phyloP scores from a whole-genome alignment of 768 basidiomycete genomes.

The Tricholoma saponaceum region DNA sequence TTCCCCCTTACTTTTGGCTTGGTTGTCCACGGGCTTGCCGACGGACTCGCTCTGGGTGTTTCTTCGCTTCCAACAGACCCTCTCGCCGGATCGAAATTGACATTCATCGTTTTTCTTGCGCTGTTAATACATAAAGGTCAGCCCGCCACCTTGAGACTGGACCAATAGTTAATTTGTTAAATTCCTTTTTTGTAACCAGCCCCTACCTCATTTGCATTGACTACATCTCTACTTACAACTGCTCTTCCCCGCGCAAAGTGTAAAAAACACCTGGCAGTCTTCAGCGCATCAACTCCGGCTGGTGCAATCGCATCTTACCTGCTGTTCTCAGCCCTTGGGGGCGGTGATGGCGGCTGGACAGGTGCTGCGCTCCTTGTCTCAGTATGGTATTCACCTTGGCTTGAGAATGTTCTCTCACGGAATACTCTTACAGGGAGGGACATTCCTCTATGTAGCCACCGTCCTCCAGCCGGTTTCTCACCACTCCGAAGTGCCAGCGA shows the following conservation, averaged over 20 bases:
- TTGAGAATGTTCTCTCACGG: neutral
- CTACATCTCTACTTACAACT: slow-evolving; percentile 77
- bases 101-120: slow-evolving; percentile 86
- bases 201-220: slow-evolving; percentile 87
- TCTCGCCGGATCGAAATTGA: slow-evolving; percentile 44
- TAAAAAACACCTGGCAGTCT: slow-evolving; percentile 69
- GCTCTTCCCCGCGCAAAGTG: slow-evolving; percentile 66
- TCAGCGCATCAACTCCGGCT: slow-evolving; percentile 81
- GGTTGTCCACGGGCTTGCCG: slow-evolving; percentile 83
- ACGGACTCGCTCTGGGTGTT: slow-evolving; percentile 90
- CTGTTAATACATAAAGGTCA: slow-evolving; percentile 88
- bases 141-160: neutral
- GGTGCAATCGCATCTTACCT: slow-evolving; percentile 77
- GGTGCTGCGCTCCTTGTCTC: slow-evolving; percentile 82
- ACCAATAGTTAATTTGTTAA: neutral
- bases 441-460: slow-evolving; percentile 92
- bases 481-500: slow-evolving; percentile 27
- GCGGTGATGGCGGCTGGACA: slow-evolving; percentile 50
- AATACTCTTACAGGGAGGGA: slow-evolving; percentile 62
- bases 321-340: slow-evolving; percentile 53
- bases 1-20: slow-evolving; percentile 82
- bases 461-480: slow-evolving; percentile 76
- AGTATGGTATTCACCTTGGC: slow-evolving; percentile 41
- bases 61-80: slow-evolving; percentile 42
- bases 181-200: slow-evolving; percentile 44